Percentiles rank a stretch among this genome's conserved stretches.
These are phyloP conservation scores for Cinchona pubescens DNA, from an alignment of 257 asterid species.

Conservation along the genomic window DNA sequence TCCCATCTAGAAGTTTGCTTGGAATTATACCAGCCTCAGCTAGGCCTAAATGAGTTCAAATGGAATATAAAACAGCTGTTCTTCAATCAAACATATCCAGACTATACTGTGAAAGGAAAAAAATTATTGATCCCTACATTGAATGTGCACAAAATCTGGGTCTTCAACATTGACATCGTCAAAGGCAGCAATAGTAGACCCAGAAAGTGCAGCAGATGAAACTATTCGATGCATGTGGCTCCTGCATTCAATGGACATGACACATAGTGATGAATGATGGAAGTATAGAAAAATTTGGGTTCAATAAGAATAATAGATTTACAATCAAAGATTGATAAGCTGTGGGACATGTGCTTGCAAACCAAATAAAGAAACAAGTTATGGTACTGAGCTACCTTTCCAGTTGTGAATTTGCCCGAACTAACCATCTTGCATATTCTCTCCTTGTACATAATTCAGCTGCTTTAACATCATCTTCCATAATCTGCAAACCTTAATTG, in stretches of 20 bases:
- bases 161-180: constrained; percentile 69
- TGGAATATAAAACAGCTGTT: constrained; percentile 16
- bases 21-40: constrained; percentile 84
- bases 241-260: constrained; percentile 44
- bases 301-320: neutral
- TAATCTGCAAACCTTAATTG: constrained; percentile 59
- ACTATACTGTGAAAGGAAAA: constrained; percentile 9
- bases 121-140: constrained; percentile 50
- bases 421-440: constrained; percentile 89
- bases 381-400: constrained; percentile 56
- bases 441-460: constrained; percentile 85
- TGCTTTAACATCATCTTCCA: constrained; percentile 68
- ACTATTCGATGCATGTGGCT: constrained; percentile 51
- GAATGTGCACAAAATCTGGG: constrained; percentile 79
- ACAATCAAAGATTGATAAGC: neutral
- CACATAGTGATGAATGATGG: constrained; percentile 14
- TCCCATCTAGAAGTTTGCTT: constrained; percentile 63
- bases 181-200: constrained; percentile 63
- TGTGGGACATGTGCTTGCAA: neutral
- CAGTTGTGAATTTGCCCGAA: constrained; percentile 54
- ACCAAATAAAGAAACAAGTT: neutral
- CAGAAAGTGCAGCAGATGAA: constrained; percentile 69
- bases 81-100: neutral
- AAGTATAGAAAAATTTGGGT: neutral
- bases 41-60: constrained; percentile 47